These are phyloP conservation scores for Ophiorrhiza pumila DNA, from an alignment of 257 asterid genomes.

Conservation along the genomic window DNA sequence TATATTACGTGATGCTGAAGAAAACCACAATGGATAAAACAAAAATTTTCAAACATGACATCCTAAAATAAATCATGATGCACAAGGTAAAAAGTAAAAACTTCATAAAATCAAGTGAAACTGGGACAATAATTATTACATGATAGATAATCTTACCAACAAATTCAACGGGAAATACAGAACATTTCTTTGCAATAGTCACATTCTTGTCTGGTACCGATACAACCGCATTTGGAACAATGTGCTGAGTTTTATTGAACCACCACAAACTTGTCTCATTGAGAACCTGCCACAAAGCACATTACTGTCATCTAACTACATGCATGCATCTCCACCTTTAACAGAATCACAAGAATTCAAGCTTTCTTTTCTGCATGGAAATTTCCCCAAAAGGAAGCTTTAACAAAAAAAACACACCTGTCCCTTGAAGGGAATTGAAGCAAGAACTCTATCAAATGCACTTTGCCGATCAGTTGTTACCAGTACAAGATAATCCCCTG, in stretches of 20 bases:
- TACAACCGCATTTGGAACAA: conserved; percentile 77
- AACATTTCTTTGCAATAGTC: conserved; percentile 92
- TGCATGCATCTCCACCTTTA: neutral
- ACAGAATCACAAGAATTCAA: neutral
- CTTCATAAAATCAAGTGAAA: neutral
- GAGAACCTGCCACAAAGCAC: conserved; percentile 56
- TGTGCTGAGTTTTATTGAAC: conserved; percentile 78
- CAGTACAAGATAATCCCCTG: conserved; percentile 73
- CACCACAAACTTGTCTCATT: conserved; percentile 95
- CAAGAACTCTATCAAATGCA: conserved; percentile 93
- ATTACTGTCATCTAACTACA: neutral
- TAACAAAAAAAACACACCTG: conserved; percentile 42
- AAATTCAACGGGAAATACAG: conserved; percentile 92
- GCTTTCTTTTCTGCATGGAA: neutral
- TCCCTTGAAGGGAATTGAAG: conserved; percentile 94
- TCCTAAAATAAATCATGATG: neutral
- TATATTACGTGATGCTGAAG: neutral
- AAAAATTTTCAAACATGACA: neutral
- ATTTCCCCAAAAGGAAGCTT: neutral
- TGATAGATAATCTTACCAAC: conserved; percentile 58
- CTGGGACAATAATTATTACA: neutral
- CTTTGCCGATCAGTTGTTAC: conserved; percentile 95
- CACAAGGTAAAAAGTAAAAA: neutral
- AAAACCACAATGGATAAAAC: neutral
- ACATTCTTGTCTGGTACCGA: conserved; percentile 82